phyloP scores from a whole-genome alignment of 179 eudicot species.

The Heliamphora pulchella region DNA sequence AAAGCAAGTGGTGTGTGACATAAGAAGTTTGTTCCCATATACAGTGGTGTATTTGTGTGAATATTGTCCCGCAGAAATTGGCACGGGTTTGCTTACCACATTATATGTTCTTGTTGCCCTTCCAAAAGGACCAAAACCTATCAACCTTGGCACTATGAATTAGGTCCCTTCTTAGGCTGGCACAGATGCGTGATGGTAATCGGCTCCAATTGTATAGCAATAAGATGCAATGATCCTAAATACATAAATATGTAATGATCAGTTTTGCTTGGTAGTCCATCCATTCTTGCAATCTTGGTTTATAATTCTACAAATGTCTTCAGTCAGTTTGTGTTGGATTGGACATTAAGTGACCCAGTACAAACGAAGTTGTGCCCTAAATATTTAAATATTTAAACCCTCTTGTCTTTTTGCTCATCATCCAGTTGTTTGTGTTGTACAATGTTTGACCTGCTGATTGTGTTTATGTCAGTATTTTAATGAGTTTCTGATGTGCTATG shows the following conservation, averaged over 20 bases:
- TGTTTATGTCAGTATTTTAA: background rate
- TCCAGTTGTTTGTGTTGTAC: background rate
- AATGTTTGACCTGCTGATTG: background rate
- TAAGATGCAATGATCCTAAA: too few relatives aligned
- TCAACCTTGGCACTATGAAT: background rate
- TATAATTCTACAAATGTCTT: background rate
- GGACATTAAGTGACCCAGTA: background rate
- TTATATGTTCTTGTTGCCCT: too few relatives aligned
- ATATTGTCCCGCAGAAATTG: too few relatives aligned
- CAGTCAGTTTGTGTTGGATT: background rate
- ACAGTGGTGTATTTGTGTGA: too few relatives aligned
- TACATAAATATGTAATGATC: background rate
- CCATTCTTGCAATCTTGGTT: background rate
- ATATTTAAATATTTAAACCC: constrained; percentile 1
- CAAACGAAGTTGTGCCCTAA: background rate
- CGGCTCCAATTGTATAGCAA: too few relatives aligned
- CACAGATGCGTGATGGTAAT: background rate
- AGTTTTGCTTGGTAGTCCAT: background rate
- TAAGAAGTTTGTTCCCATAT: too few relatives aligned
- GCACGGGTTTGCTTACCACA: background rate
- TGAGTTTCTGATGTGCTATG: background rate
- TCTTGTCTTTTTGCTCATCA: background rate
- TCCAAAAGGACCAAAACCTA: background rate
- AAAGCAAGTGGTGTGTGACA: too few relatives aligned
- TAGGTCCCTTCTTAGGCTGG: background rate